A percentile compares a stretch with the other conserved stretches of the same genome.
phyloP scores from a whole-genome alignment of 2,329 filamentous ascomycete species.

The Dendryphion nanum region DNA sequence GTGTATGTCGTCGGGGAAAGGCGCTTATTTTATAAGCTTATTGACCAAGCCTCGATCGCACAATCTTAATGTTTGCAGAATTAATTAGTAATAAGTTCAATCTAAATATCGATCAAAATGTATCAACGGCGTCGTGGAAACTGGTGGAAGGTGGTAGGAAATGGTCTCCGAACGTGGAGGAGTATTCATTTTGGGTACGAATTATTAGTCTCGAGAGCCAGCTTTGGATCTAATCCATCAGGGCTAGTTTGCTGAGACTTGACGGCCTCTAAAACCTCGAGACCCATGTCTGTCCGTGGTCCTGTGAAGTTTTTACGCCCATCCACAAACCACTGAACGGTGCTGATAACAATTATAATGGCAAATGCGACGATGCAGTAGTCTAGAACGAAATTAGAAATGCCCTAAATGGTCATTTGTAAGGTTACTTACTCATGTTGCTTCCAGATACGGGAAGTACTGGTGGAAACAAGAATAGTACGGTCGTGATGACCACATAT shows the following conservation, averaged over 20 bases:
- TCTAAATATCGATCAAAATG: not conserved
- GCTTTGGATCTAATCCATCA: constrained; percentile 6
- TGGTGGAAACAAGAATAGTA: constrained; percentile 74
- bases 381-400: constrained; percentile 25
- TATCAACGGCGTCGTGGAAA: not conserved
- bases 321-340: constrained; percentile 60
- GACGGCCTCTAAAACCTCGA: constrained; percentile 43
- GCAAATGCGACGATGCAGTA: constrained; percentile 59
- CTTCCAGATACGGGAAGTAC: constrained; percentile 60
- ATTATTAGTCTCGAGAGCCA: constrained; percentile 6
- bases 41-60: too few species aligned
- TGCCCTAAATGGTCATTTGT: not conserved
- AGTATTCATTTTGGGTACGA: constrained; percentile 4
- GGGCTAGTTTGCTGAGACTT: constrained; percentile 15
- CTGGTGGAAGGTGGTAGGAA: not conserved
- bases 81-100: too few species aligned
- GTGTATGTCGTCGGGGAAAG: too few species aligned
- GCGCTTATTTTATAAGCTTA: too few species aligned
- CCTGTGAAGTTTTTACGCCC: constrained; percentile 61
- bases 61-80: too few species aligned
- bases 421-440: constrained; percentile 62
- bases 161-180: not conserved
- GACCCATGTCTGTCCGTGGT: constrained; percentile 39
- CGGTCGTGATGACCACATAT: constrained; percentile 69
- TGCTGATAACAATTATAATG: constrained; percentile 57